Evolutionary conservation across 2,329 filamentous ascomycete species (phyloP), one percentile per base, ranked within the genome.

Genomic region (Aureobasidium sp.): DNA sequence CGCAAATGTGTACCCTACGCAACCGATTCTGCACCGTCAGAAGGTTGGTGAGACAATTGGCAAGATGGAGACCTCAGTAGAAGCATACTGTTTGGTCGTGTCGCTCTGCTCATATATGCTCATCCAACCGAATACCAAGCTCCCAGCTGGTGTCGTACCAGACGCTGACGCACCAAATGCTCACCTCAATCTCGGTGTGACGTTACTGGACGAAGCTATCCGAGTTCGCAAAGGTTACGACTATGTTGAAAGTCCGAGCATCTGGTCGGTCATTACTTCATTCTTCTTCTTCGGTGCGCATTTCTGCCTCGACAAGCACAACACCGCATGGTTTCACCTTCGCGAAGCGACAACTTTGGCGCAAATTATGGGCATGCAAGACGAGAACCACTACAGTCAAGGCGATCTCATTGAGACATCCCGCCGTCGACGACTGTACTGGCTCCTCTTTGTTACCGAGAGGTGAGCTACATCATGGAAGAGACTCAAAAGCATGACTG

Each of bases 401-500:
- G 68, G 78, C 1, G 76, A 80, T 41, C 73, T 78, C 1, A 73
- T 81, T 5, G 83, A 86, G 67, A 75, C 73, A 26, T 78, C 84
- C 23, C 80, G 82, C 60, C 78, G 80, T 39, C 77, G 82, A 62
- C 76, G 83, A 12, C 76, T 85, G 8, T 87, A 84, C 69, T 87
- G 84, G 84, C 76, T 85, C 44, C 73, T 87, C 10, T 85, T 86
- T 67, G 79, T 86, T 36, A 83, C 83, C 0, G 84, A 87, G 72
- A 79, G 82, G 81, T 83, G 72, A 53, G 61, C 59, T 2, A 12
- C 6, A 12, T 23, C 5, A 8, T 1, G 15, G 10, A 29, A 17
- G 20, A 15, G 13, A 15, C 17, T 15, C 29, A 15, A 20, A 23
- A 17, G 7, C 60, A 51, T 12, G 1, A 56, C 58, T 64, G 20